phyloP scores from a whole-genome alignment of 202 grass and related monocot species.

The Digitaria exilis region DNA sequence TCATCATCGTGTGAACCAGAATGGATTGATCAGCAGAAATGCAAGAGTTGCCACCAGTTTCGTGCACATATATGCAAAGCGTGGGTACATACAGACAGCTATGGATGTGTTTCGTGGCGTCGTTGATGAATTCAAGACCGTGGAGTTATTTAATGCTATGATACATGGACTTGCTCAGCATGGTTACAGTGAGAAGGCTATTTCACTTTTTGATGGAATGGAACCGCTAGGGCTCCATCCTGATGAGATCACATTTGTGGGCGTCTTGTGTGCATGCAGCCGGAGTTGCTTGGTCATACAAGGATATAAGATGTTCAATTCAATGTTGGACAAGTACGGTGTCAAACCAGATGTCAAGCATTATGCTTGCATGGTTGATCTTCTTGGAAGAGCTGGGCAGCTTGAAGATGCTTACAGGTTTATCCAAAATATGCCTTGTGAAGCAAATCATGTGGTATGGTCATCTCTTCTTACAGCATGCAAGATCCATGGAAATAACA shows the following conservation, averaged over 20 bases:
- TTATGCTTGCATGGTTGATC: conserved; percentile 53
- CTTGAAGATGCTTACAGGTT: conserved; percentile 46
- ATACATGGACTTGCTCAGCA: conserved; percentile 48
- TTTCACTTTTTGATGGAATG: conserved; percentile 52
- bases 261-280: conserved; percentile 46
- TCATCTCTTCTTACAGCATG: conserved; percentile 53
- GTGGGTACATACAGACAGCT: conserved; percentile 47
- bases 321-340: conserved; percentile 44
- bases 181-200: conserved; percentile 36
- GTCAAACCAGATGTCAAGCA: conserved; percentile 40
- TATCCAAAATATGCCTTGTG: conserved; percentile 52
- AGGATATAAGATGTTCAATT: conserved; percentile 44
- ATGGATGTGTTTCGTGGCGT: conserved; percentile 50
- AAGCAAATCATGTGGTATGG: conserved; percentile 56
- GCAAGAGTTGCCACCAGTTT: conserved; percentile 48
- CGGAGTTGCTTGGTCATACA: conserved; percentile 39
- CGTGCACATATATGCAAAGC: conserved; percentile 53
- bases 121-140: conserved; percentile 37
- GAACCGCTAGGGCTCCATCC: conserved; percentile 25
- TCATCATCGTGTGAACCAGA: conserved; percentile 16
- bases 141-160: conserved; percentile 55
- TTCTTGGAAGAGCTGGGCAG: conserved; percentile 52
- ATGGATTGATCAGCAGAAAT: conserved; percentile 31
- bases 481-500: conserved; percentile 44
- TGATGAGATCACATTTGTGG: conserved; percentile 45